Percentiles rank a stretch among this genome's conserved stretches.
These are phyloP conservation scores for Ambrosiella beaveri DNA, from an alignment of 2,329 filamentous ascomycete species.

Conservation along the genomic window DNA sequence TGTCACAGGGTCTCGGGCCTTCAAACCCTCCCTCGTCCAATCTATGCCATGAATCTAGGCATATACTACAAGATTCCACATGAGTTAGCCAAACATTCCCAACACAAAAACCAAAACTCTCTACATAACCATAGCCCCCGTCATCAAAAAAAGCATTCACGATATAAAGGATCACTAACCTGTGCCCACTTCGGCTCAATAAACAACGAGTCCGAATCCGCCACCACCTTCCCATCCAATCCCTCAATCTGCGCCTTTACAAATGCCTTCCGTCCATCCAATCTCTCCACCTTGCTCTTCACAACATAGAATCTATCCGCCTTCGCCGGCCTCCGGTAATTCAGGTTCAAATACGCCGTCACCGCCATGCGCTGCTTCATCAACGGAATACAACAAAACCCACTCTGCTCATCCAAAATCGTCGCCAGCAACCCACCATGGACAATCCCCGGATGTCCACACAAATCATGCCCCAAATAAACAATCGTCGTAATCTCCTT, in stretches of 20 bases:
- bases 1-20: neutral
- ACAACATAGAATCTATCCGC: conserved; percentile 64
- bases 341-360: conserved; percentile 68
- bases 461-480: conserved; percentile 57
- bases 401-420: conserved; percentile 77
- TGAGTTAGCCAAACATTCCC: conserved; percentile 3
- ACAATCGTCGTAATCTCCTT: conserved; percentile 54
- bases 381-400: conserved; percentile 72
- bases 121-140: too few relatives aligned
- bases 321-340: conserved; percentile 67
- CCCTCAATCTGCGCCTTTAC: conserved; percentile 75
- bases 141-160: neutral
- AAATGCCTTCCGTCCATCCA: conserved; percentile 89
- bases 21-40: neutral
- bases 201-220: conserved; percentile 73
- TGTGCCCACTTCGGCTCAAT: conserved; percentile 72
- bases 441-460: conserved; percentile 77
- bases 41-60: conserved; percentile 14
- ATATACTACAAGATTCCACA: conserved; percentile 14
- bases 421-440: conserved; percentile 85
- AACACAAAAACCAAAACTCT: neutral
- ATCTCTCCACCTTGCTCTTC: conserved; percentile 60
- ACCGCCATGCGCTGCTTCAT: conserved; percentile 73
- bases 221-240: conserved; percentile 51
- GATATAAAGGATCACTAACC: conserved; percentile 30